Evolutionary conservation across 202 grass and related monocot species (phyloP), one percentile per base, ranked within the genome.

Genomic region (Schoenoplectus tabernaemontani): DNA sequence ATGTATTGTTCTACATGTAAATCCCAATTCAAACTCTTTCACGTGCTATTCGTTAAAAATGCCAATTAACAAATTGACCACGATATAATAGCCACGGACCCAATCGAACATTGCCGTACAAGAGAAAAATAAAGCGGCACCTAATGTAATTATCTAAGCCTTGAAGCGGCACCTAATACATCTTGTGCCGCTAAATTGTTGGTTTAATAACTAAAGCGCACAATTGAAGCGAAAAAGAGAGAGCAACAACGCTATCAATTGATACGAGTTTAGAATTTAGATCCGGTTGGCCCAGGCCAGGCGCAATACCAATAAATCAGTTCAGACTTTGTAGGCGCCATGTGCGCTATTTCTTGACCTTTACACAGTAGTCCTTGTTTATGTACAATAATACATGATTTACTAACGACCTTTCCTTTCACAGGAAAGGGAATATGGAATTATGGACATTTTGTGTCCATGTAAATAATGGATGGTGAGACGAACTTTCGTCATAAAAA

Each of bases 191-290:
- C 64, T 68, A 44, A 4, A 44, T 43, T 68, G 64, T 68, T 17
- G 22, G 15, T 46, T 32, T 16, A 16, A 13, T 48, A 47, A 28
- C 36, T 44, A 32, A 74, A 19, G 23, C 11, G 24, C 26, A 5
- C 13, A 34, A 12, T 19, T n/a, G 46, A 74, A 34, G 70, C 46
- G 13, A 19, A 74, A 74, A 74, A 54, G 70, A 74, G 43, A 34
- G 8, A 74, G 28, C 70, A 74, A 53, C 46, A 10, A 50, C 42
- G 68, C 68, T 30, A 72, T 72, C 68, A 71, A 72, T 50, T 72
- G 70, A 30, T 74, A 74, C 64, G 36, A n/a, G n/a, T n/a, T n/a
- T 51, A 16, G 68, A 5, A 48, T 33, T 50, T 32, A 48, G 68
- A 73, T 73, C 42, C 46, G 24, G 70, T 74, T 46, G 70, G 44